Evolutionary conservation across 176 grass and related monocot species (phyloP).

Genomic region (Guadua angustifolia): DNA sequence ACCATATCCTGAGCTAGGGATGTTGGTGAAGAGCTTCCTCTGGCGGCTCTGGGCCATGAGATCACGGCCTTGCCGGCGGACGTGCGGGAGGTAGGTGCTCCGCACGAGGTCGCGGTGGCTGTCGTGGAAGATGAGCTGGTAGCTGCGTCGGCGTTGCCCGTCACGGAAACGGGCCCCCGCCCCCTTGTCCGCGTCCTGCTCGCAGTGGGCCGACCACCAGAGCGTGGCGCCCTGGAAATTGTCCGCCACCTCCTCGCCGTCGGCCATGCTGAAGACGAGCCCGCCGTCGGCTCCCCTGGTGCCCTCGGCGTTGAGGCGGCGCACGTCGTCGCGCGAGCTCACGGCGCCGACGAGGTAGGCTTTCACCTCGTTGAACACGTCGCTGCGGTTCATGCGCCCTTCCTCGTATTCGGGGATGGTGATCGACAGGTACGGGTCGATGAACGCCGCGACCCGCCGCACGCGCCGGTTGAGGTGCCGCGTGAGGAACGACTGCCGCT

Average conservation of each 20-base stretch:
- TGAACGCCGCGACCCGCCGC: constrained; percentile 39
- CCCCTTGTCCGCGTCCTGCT: background rate
- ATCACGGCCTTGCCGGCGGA: constrained; percentile 44
- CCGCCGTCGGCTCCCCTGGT: constrained; percentile 46
- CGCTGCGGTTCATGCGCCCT: constrained; percentile 48
- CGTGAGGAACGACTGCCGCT: constrained; percentile 40
- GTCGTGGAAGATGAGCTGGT: constrained; percentile 51
- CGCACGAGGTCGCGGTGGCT: constrained; percentile 42
- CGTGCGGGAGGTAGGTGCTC: constrained; percentile 49
- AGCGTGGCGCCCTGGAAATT: constrained; percentile 1
- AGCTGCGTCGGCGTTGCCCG: constrained; percentile 24
- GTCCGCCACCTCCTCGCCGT: constrained; percentile 59
- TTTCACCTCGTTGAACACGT: constrained; percentile 52
- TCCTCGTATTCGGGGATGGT: constrained; percentile 57
- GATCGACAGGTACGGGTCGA: constrained; percentile 63
- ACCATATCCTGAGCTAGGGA: constrained; percentile 18
- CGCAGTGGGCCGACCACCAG: constrained; percentile 41
- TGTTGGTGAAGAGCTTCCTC: constrained; percentile 65
- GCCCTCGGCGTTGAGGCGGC: constrained; percentile 47
- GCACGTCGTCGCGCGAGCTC: constrained; percentile 32
- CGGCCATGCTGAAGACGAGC: constrained; percentile 52
- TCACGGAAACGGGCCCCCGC: background rate
- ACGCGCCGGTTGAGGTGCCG: constrained; percentile 39
- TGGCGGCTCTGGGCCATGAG: constrained; percentile 44
- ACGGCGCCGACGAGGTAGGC: constrained; percentile 45